Evolutionary conservation across 164 flowering plant species (phyloP).

Genomic region (Stephania japonica): DNA sequence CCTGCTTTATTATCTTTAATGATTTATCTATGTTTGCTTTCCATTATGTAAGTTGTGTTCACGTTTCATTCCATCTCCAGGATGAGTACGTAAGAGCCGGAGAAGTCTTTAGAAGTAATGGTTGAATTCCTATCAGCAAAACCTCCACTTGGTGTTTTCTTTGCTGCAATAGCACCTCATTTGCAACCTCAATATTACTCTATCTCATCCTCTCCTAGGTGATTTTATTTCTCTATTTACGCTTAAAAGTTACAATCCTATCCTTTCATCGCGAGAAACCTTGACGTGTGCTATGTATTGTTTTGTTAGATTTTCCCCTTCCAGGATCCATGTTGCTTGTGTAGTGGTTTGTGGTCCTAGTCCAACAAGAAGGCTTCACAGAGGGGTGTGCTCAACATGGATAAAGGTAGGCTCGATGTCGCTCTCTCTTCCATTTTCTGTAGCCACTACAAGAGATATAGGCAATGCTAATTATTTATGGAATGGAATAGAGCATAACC

Average conservation of each 20-base stretch:
- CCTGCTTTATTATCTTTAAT: conserved; percentile 2
- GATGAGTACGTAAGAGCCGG: conserved; percentile 86
- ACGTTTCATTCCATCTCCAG: conserved; percentile 27
- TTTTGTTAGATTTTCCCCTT: conserved; percentile 42
- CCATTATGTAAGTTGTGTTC: too few species aligned
- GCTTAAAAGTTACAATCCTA: not conserved
- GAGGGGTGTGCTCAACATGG: conserved; percentile 93
- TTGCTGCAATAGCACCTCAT: conserved; percentile 83
- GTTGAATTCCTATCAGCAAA: conserved; percentile 87
- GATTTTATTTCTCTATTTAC: conserved; percentile 2
- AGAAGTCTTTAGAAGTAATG: conserved; percentile 96
- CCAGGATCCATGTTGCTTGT: conserved; percentile 79
- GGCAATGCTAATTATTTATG: too few species aligned
- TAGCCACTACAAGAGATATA: too few species aligned
- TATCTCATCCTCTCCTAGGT: conserved; percentile 93
- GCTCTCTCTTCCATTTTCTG: too few species aligned
- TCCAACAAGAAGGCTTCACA: conserved; percentile 86
- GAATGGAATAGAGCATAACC: not conserved
- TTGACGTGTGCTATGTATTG: conserved; percentile 3
- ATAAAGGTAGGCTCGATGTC: conserved; percentile 56
- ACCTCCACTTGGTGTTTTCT: conserved; percentile 91
- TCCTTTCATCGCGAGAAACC: not conserved
- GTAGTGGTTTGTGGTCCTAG: conserved; percentile 70
- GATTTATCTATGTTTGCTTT: too few species aligned
- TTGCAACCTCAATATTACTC: conserved; percentile 89